Percentiles rank a stretch among this genome's conserved stretches.
These are phyloP conservation scores for Basidioascus undulatus DNA, from an alignment of 768 basidiomycete species.

Conservation along the genomic window DNA sequence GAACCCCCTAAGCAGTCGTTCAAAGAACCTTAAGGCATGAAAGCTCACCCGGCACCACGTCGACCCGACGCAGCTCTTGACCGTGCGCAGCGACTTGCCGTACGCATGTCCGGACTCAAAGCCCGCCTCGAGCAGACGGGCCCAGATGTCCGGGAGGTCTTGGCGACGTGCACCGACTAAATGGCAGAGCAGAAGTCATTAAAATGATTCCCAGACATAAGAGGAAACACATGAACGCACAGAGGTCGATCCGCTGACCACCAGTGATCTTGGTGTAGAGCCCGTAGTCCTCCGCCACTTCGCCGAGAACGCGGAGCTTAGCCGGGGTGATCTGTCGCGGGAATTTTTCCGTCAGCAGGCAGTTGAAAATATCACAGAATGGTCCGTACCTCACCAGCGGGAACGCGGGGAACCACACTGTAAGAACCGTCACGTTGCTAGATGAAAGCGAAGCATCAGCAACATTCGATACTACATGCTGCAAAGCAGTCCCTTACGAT, in stretches of 20 bases:
- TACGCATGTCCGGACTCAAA: constrained; percentile 59
- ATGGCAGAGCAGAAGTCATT: no score
- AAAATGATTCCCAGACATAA: no score
- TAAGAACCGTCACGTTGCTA: constrained; percentile 27
- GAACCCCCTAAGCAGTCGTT: background rate
- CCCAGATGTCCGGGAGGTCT: constrained; percentile 45
- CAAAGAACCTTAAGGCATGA: background rate
- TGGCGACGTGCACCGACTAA: constrained; percentile 45
- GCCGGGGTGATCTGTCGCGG: constrained; percentile 34
- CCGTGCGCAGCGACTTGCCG: constrained; percentile 42
- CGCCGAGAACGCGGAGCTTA: constrained; percentile 36
- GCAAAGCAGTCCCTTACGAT: no score
- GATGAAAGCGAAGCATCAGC: no score
- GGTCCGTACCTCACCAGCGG: constrained; percentile 40
- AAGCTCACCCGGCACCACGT: constrained; percentile 20
- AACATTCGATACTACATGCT: no score
- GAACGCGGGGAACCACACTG: constrained; percentile 43
- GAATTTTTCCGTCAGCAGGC: background rate
- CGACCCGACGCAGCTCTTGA: constrained; percentile 55
- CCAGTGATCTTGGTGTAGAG: constrained; percentile 39
- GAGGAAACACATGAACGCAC: no score
- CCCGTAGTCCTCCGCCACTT: constrained; percentile 38
- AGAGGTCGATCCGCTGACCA: constrained; percentile 42
- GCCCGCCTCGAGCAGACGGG: constrained; percentile 33
- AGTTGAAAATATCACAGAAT: no score